A percentile compares a stretch with the other conserved stretches of the same genome.
Conservation (phyloP, 2,329 filamentous ascomycete species). For the Boeremia exigua region DNA sequence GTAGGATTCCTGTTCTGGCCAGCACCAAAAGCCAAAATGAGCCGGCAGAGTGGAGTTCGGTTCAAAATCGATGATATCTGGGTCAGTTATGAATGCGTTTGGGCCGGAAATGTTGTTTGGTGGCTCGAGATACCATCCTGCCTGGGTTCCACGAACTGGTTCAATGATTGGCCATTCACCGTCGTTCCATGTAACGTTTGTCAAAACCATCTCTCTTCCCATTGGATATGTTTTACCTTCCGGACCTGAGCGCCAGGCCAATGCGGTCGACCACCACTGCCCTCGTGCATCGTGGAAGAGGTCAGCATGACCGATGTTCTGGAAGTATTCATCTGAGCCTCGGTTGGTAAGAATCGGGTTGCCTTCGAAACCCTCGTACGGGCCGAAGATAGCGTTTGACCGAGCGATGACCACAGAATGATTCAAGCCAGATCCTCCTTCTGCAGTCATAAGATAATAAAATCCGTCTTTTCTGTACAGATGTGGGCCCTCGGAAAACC, state of each 20-base stretch:
- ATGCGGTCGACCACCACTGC: conserved; percentile 31
- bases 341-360: conserved; percentile 34
- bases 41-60: background rate
- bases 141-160: conserved; percentile 41
- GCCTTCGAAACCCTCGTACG: background rate
- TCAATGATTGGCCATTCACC: conserved; percentile 54
- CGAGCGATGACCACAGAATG: conserved; percentile 47
- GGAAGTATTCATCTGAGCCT: conserved; percentile 44
- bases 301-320: conserved; percentile 37
- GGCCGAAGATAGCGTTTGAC: conserved; percentile 33
- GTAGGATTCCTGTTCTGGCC: conserved; percentile 30
- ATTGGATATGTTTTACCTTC: conserved; percentile 25
- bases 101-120: background rate
- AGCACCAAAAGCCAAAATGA: background rate
- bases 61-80: background rate
- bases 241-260: conserved; percentile 27
- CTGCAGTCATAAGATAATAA: conserved; percentile 32
- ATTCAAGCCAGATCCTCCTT: conserved; percentile 42
- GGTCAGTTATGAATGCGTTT: background rate
- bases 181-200: conserved; percentile 30
- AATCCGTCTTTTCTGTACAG: conserved; percentile 41
- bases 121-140: background rate
- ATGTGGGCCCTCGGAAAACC: conserved; percentile 45
- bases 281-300: conserved; percentile 31
- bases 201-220: conserved; percentile 34